Evolutionary conservation across 768 basidiomycete genomes (phyloP).

Genomic region (Mycena polygramma): DNA sequence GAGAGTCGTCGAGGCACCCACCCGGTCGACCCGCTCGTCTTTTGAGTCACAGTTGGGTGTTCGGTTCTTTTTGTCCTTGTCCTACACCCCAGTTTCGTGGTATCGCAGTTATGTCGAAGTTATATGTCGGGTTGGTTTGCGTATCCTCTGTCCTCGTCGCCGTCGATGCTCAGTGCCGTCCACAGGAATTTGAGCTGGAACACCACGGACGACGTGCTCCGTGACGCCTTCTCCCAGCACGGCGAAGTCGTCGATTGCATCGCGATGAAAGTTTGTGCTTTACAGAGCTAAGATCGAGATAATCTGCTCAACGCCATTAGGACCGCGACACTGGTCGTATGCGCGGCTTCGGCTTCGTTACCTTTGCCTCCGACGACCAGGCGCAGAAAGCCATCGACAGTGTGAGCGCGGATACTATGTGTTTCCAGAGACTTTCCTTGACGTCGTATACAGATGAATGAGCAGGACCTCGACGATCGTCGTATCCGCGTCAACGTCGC

Average conservation of each 20-base stretch:
- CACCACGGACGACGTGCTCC: constrained; percentile 91
- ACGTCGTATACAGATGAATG: no score
- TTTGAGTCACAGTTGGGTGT: constrained; percentile 15
- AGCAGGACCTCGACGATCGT: no score
- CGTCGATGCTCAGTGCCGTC: background rate
- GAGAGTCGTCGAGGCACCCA: no score
- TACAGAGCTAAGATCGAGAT: no score
- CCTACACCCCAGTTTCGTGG: background rate
- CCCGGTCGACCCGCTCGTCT: background rate
- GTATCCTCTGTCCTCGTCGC: background rate
- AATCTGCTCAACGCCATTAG: constrained; percentile 92
- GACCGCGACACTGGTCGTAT: constrained; percentile 92
- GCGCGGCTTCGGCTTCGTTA: constrained; percentile 97
- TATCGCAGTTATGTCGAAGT: constrained; percentile 27
- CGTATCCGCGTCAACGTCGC: constrained; percentile 72
- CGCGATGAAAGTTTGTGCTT: no score
- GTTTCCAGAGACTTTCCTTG: no score
- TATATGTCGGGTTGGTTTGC: constrained; percentile 32
- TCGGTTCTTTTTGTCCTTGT: constrained; percentile 6
- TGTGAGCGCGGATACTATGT: constrained; percentile 58
- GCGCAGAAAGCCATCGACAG: constrained; percentile 81
- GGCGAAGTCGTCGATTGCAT: constrained; percentile 93
- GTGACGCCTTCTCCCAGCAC: constrained; percentile 70
- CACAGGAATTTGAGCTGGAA: constrained; percentile 95
- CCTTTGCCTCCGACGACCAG: constrained; percentile 71